Conservation (phyloP, 1,284 basidiomycete species). For the Prillingera fragicola region DNA sequence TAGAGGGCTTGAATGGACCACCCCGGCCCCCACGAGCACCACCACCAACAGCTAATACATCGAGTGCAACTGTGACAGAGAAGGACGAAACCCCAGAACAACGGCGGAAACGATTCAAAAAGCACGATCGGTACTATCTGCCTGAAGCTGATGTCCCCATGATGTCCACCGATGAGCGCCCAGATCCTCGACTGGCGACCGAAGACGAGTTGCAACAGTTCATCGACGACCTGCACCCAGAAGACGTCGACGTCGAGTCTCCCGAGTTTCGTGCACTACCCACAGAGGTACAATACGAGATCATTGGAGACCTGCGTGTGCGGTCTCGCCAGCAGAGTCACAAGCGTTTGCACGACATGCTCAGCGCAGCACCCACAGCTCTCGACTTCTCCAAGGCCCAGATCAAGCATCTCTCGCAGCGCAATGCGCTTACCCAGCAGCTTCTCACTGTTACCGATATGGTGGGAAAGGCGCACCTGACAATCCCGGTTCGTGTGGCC, state of each 20-base stretch:
- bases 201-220: conserved; percentile 85
- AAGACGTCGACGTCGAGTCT: conserved; percentile 82
- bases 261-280: conserved; percentile 88
- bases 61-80: neutral
- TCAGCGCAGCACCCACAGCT: conserved; percentile 70
- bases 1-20: too few relatives aligned
- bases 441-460: conserved; percentile 89
- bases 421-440: conserved; percentile 90
- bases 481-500: conserved; percentile 86
- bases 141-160: conserved; percentile 59
- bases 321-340: conserved; percentile 93
- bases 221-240: conserved; percentile 86
- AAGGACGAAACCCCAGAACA: conserved; percentile 17
- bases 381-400: conserved; percentile 95
- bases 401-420: conserved; percentile 79
- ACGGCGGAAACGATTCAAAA: conserved; percentile 40
- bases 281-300: conserved; percentile 95
- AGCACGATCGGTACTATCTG: conserved; percentile 71
- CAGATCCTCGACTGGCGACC: conserved; percentile 86
- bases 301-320: conserved; percentile 88
- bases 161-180: conserved; percentile 52
- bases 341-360: conserved; percentile 85
- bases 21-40: conserved; percentile 21
- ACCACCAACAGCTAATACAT: neutral
- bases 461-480: conserved; percentile 76